These are phyloP conservation scores for Fusarium dlaminii DNA, from an alignment of 2,329 filamentous ascomycete species.

Conservation along the genomic window DNA sequence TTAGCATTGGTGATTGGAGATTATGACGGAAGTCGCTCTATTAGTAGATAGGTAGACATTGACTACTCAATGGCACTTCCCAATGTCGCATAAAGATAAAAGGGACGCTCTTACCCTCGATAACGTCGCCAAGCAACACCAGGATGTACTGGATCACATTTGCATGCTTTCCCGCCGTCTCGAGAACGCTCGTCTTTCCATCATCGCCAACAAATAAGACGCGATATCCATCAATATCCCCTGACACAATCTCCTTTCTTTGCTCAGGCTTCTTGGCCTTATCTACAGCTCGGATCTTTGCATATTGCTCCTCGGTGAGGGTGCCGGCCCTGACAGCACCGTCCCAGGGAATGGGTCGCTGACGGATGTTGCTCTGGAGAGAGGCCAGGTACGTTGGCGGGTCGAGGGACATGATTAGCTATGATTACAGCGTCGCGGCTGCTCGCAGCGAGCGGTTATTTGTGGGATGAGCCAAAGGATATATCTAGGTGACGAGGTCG, in stretches of 20 bases:
- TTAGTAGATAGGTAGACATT: not conserved
- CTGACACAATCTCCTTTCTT: conserved; percentile 82
- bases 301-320: conserved; percentile 91
- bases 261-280: conserved; percentile 90
- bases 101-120: conserved; percentile 73
- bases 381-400: conserved; percentile 86
- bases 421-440: conserved; percentile 43
- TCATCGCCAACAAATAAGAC: conserved; percentile 80
- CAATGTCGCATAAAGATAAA: conserved; percentile 1
- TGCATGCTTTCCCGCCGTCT: conserved; percentile 83
- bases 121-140: conserved; percentile 85
- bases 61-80: not conserved
- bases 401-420: conserved; percentile 80
- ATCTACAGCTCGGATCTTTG: conserved; percentile 95
- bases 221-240: conserved; percentile 81
- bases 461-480: conserved; percentile 15
- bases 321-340: conserved; percentile 92
- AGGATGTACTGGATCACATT: conserved; percentile 97
- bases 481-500: conserved; percentile 2
- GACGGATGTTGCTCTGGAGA: conserved; percentile 96
- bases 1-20: conserved; percentile 23
- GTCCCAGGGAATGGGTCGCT: conserved; percentile 96
- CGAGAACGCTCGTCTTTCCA: conserved; percentile 77
- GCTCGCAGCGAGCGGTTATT: conserved; percentile 33
- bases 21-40: conserved; percentile 7